A percentile compares a stretch with the other conserved stretches of the same genome.
Evolutionary conservation across 106 monocot species (phyloP).

Genomic region (Allium sativum): DNA sequence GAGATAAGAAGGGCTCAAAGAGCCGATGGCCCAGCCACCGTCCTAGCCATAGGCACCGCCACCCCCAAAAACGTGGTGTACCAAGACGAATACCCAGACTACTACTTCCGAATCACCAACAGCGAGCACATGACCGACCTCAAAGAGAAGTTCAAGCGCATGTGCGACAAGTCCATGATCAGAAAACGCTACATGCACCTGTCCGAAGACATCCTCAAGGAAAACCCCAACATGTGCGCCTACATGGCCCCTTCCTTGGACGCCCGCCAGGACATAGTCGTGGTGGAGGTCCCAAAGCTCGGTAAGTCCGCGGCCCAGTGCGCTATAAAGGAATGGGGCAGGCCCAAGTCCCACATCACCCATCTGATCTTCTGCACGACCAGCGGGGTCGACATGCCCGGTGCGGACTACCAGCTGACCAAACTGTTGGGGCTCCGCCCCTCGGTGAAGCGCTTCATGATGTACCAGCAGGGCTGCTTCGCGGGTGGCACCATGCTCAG

Average conservation of each 20-base stretch:
- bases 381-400: constrained; percentile 1
- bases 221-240: constrained; percentile 31
- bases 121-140: constrained; percentile 55
- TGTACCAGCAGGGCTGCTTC: constrained; percentile 15
- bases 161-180: constrained; percentile 29
- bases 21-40: constrained; percentile 51
- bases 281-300: constrained; percentile 10
- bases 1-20: constrained; percentile 41
- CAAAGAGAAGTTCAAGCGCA: constrained; percentile 68
- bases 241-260: constrained; percentile 8
- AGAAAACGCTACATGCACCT: constrained; percentile 5
- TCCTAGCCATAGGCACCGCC: constrained; percentile 63
- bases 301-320: constrained; percentile 3
- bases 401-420: constrained; percentile 4
- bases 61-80: constrained; percentile 33
- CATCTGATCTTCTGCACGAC: constrained; percentile 15
- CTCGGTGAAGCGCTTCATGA: constrained; percentile 8
- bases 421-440: constrained; percentile 3
- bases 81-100: constrained; percentile 57
- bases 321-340: constrained; percentile 16
- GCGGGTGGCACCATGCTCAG: constrained; percentile 15
- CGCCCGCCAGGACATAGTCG: constrained; percentile 9
- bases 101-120: constrained; percentile 68
- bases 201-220: constrained; percentile 10
- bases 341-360: constrained; percentile 11